Conservation (phyloP, 352 stramenopile species). For the Elongisporangium anandrum region DNA sequence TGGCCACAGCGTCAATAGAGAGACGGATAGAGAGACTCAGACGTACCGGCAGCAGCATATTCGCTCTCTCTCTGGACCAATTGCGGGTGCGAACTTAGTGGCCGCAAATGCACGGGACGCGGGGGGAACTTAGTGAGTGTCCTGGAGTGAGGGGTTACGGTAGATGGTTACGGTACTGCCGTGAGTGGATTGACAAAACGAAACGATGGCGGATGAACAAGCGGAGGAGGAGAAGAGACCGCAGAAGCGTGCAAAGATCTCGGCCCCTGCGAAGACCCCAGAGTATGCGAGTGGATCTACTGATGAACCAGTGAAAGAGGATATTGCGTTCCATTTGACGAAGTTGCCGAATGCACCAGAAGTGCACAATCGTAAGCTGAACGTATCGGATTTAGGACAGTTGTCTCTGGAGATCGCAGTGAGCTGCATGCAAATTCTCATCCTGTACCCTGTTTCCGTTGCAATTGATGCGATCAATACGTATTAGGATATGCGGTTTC, state of each 20-base stretch:
- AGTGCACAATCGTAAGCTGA: not conserved
- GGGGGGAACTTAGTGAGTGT: not conserved
- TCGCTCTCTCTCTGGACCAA: not conserved
- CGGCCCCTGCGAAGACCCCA: not conserved
- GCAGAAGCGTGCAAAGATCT: not conserved
- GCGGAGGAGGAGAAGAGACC: not conserved
- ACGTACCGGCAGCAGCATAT: not conserved
- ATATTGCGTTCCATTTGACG: not conserved
- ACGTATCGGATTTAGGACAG: not conserved
- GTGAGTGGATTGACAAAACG: not conserved
- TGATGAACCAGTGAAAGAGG: not conserved
- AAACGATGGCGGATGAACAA: not conserved
- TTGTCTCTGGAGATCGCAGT: not conserved
- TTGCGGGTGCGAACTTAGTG: not conserved
- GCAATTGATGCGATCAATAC: not conserved
- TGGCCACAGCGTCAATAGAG: not conserved
- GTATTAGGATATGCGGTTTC: not conserved
- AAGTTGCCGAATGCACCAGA: not conserved
- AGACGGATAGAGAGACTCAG: slow-evolving; percentile 2
- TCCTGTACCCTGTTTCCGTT: too few relatives aligned
- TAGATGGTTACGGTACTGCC: not conserved
- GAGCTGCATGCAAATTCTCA: not conserved
- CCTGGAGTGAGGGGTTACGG: not conserved
- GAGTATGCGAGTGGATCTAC: not conserved
- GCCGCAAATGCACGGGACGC: too few relatives aligned